Base-by-base conservation (phyloP, 805 yeast genomes). In the Dipodascopsis uninucleata region DNA sequence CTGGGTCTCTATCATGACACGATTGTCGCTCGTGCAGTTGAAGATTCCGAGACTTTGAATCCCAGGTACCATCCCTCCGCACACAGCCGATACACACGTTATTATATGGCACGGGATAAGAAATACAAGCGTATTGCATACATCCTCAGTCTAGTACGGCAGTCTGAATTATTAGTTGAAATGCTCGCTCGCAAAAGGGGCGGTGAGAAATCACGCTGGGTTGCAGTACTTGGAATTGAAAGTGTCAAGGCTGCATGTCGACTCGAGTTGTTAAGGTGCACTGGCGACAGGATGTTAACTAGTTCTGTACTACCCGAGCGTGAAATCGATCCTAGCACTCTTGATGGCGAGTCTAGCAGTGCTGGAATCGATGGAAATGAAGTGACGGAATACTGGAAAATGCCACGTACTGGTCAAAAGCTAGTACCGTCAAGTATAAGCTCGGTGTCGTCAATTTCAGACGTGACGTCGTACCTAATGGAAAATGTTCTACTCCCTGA, bases 1-100 rank as follows among this genome's bases (percentile, higher is more conserved):
- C 43, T 69, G 25, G 67, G 66, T 10, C 31, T 64, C 18, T 69
- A 66, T 49, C 70, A 68, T 43, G 68, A 68, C 53, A 55, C 64
- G 12, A 56, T 68, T 10, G 52, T 68, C 4, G 58, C 64, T 6
- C 52, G 58, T 5, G 63, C 66, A 2, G 53, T 61, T 34, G 56
- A 50, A 26, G 33, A 32, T 12, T 39, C 48, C 31, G 43, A 48
- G 2, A 16, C 31, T 2, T 31, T 32, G 3, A 9, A 39, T 6
- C 14, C 31, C 4, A 29, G 28, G n/a, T 55, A 59, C n/a, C 45
- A 37, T 18, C 54, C 41, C 21, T 47, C 47, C 34, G 48, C 39
- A 8, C 68, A 64, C 41, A 58, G 59, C 35, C 52, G 63, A 20
- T 63, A 64, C 46, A 57, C 67, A 10, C 54, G 49, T 31, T 40